Evolutionary conservation across 768 basidiomycete species (phyloP), one percentile per base, ranked within the genome.

Genomic region (Pleurotus tuber-regium): DNA sequence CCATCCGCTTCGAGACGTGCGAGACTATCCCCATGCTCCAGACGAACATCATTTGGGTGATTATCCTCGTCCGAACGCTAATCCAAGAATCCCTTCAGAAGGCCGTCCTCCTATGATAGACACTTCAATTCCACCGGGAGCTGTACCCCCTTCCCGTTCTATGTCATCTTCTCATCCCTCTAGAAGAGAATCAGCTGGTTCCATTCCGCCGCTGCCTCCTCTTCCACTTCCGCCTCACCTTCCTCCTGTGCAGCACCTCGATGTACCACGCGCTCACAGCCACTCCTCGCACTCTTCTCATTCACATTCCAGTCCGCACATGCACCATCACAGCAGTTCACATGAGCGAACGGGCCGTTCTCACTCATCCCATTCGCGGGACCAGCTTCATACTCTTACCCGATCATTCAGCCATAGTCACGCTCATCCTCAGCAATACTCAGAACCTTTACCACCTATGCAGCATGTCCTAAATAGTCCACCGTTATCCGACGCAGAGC

Each of bases 391-490:
- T 38, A 64, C 67, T 33, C 65, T 70, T 38, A 64, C 66, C 4
- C 70, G 71, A 52, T 58, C 72, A 7, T 74, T 71, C 39, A 62
- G 70, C 35, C 59, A 66, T 52, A 67, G 66, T 35, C 63, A 69
- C 28, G 63, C 65, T 19, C 75, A 71, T 52, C 66, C 73, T 4
- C 71, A 74, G 35, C 79, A 72, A 43, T 80, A 80, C 61, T 19
- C 73, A n/a, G 82, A 83, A 35, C 56, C 64, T 44, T 57, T 72
- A 9, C 64, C 72, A 16, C 65, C 78, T 33, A 67, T 71, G 40
- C 78, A 74, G 55, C 78, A 75, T 55, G 67, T 68, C 49, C 60
- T 75, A 55, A 77, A 76, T 53, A 82, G 79, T 56, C 81, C 80
- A 19, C 74, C 76, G 35, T 65, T 75, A 26, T 67, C 75, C 21